Base-by-base conservation (phyloP, 371 early-diverging fungal species). In the Mucor sp. region DNA sequence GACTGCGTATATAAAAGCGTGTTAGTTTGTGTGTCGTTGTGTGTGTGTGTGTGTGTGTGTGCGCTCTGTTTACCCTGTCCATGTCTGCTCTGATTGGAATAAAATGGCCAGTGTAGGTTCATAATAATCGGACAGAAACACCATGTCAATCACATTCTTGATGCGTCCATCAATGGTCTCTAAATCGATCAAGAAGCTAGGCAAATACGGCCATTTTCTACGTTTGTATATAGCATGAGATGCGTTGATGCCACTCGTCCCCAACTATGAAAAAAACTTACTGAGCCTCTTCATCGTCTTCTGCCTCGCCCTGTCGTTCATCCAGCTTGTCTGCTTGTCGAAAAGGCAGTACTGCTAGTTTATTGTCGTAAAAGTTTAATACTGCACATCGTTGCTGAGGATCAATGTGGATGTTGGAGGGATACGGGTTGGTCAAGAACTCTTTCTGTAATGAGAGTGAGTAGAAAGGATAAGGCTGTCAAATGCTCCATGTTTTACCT, bases 91-190 rank as follows among this genome's bases (percentile, higher is more conserved):
- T 15, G 91, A 81, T 72, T 96, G 93, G 76, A 93, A 97, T 62
- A 99, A 81, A 63, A 98, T 90, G 5, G 97, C 98, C 21, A 99
- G 82, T 1, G 97, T 97, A 4, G 99, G 98, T 75, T 95, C 95
- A 66, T 92, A 88, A 69, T 94, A 98, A 60, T 93, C 97, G 56
- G 91, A 78, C 57, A 99, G 81, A 69, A 99, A 99, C 1, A 82
- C 87, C 84, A 96, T 88, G 70, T 97, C 98, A 50, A 94, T 87
- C 0, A 98, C 87, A 68, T 93, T 91, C 60, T 88, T 86, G 55
- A 97, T 87, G 53, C 86, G 83, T n/a, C 79, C 70, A 63, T 90
- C 92, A 37, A 92, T 88, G 0, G 81, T 82, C 11, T 88, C 81
- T 37, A 93, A 62, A 35, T 92, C 86, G 60, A 98, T 84, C 7